Conservation (phyloP, 257 asterid species). For the Ballota nigra region DNA sequence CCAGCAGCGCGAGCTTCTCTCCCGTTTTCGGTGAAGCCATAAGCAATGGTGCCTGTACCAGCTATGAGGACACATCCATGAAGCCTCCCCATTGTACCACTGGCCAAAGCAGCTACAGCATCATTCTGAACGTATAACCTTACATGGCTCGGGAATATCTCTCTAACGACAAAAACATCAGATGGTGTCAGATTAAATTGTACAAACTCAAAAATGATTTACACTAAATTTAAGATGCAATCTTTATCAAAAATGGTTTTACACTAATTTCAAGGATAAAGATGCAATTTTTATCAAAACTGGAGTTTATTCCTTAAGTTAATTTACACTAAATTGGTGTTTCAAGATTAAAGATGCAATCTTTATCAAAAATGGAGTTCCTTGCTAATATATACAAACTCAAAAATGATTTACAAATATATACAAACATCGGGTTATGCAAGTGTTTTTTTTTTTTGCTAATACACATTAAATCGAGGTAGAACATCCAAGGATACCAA, state of each 20-base stretch:
- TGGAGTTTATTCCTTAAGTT: too few species aligned
- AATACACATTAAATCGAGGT: not conserved
- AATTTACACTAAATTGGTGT: too few species aligned
- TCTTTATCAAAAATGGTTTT: too few species aligned
- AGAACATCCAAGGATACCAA: not conserved
- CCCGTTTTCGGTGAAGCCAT: slow-evolving; percentile 82
- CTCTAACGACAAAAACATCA: slow-evolving; percentile 37
- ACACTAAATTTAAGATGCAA: too few species aligned
- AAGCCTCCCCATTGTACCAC: slow-evolving; percentile 89
- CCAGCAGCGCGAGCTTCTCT: slow-evolving; percentile 91
- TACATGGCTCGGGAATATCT: slow-evolving; percentile 74
- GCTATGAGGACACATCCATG: slow-evolving; percentile 91
- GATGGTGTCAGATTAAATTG: not conserved
- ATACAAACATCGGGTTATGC: not conserved
- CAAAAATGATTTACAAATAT: not conserved
- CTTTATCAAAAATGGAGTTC: too few species aligned
- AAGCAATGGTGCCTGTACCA: slow-evolving; percentile 88
- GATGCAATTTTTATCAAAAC: too few species aligned
- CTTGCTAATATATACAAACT: too few species aligned
- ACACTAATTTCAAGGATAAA: too few species aligned
- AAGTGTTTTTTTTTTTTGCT: not conserved
- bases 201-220: not conserved
- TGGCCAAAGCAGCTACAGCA: slow-evolving; percentile 85
- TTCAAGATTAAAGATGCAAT: too few species aligned
- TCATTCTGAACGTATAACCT: slow-evolving; percentile 75